phyloP scores from a whole-genome alignment of 2,329 filamentous ascomycete genomes.

The Fusarium torreyae region DNA sequence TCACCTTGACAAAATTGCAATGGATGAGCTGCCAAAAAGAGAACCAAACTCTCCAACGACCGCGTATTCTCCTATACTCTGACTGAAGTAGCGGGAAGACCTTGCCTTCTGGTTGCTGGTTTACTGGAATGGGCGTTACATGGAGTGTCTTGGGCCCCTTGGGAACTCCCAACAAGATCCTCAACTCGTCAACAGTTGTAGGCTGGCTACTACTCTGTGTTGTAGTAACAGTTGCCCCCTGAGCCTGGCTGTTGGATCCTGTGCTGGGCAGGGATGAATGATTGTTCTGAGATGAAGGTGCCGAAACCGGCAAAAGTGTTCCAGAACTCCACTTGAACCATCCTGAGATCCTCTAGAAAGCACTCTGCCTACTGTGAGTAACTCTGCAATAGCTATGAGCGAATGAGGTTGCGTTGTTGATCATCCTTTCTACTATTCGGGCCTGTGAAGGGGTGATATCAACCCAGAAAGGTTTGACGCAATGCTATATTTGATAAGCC shows the following conservation, averaged over 20 bases:
- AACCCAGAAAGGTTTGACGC: background rate
- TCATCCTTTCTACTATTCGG: background rate
- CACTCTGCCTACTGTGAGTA: conserved; percentile 1
- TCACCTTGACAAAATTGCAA: conserved; percentile 26
- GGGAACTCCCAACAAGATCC: conserved; percentile 16
- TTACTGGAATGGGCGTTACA: conserved; percentile 3
- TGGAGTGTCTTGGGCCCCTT: conserved; percentile 12
- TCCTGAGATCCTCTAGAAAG: background rate
- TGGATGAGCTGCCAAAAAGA: conserved; percentile 27
- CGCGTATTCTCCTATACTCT: conserved; percentile 13
- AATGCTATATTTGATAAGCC: conserved; percentile 6
- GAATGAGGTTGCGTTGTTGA: background rate
- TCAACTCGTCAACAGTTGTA: background rate
- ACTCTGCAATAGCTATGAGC: background rate
- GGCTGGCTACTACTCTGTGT: background rate
- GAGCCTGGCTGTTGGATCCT: background rate
- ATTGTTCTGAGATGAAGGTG: background rate
- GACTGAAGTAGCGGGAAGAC: conserved; percentile 6
- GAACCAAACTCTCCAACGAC: conserved; percentile 5
- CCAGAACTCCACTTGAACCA: conserved; percentile 12
- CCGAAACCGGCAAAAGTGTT: conserved; percentile 4
- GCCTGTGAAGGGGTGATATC: conserved; percentile 7
- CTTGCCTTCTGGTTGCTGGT: background rate
- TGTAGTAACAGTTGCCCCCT: no score
- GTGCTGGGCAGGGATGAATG: background rate